Conservation (phyloP, 495 filamentous ascomycete species). For the Penicillium pancosmium region DNA sequence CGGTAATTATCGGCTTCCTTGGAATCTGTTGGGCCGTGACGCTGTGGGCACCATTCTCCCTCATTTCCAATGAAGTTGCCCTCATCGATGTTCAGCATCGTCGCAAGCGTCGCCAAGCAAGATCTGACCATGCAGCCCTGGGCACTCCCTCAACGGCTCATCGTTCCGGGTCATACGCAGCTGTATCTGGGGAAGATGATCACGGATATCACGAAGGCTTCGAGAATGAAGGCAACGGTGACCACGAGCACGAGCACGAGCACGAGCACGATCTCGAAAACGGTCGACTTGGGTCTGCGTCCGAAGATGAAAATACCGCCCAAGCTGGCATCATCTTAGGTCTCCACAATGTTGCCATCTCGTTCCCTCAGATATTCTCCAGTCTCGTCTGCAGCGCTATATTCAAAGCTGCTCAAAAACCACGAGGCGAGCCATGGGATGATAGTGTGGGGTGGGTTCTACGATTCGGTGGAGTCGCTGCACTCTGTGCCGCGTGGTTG, state of each 20-base stretch:
- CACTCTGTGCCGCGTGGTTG: slow-evolving; percentile 74
- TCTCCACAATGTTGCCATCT: slow-evolving; percentile 89
- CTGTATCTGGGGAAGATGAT: slow-evolving; percentile 14
- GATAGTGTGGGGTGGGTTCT: slow-evolving; percentile 84
- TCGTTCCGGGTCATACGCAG: slow-evolving; percentile 13
- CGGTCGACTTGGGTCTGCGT: slow-evolving; percentile 17
- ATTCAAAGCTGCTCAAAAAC: slow-evolving; percentile 81
- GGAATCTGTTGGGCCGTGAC: slow-evolving; percentile 89
- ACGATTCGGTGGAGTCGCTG: slow-evolving; percentile 76
- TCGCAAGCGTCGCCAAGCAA: slow-evolving; percentile 44
- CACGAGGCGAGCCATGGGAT: slow-evolving; percentile 78
- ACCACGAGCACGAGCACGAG: slow-evolving; percentile 12
- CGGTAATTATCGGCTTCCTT: slow-evolving; percentile 72
- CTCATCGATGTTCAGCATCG: slow-evolving; percentile 73
- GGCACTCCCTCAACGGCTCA: background rate
- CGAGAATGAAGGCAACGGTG: background rate
- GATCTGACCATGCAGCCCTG: slow-evolving; percentile 12
- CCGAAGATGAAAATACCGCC: slow-evolving; percentile 34
- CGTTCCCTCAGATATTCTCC: slow-evolving; percentile 84
- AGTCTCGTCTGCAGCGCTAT: slow-evolving; percentile 79
- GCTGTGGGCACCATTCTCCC: slow-evolving; percentile 89
- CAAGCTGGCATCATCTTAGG: slow-evolving; percentile 89
- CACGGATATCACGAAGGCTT: slow-evolving; percentile 1
- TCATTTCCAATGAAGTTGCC: slow-evolving; percentile 85
- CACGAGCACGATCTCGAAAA: slow-evolving; percentile 35